Evolutionary conservation across 148 eudicot species (phyloP), one percentile per base, ranked within the genome.

Genomic region (Tetragonia tetragonoides): DNA sequence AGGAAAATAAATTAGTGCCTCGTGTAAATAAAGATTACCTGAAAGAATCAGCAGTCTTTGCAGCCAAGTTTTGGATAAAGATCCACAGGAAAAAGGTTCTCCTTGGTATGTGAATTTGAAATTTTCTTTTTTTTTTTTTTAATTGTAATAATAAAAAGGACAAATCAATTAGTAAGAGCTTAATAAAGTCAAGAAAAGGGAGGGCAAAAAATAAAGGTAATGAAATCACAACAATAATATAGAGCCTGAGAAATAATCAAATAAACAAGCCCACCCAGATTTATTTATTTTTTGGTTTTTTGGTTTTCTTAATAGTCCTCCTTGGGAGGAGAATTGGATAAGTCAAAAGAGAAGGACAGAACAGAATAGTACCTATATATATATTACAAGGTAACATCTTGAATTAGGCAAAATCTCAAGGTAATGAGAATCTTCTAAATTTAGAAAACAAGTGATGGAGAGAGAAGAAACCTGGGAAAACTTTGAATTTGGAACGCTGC

Each of bases 341-440:
- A 39, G 81, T 70, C 82, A 83, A 87, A 83, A 82, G 76, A 72
- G 70, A 54, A 44, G 47, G 74, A 74, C 16, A 83, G 12, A 57
- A 72, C 23, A 66, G 38, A 81, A 20, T 69, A 41, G 9, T 46
- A 68, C 3, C 15, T 34, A n/a, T 71, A 74, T 34, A n/a, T 71
- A 74, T 73, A 74, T 78, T 77, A 81, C 60, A 72, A 72, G 72
- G 66, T 28, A 65, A 78, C 12, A 41, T 62, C 70, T 69, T 44
- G 65, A 84, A 74, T 81, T 49, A 62, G 80, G 68, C 28, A 72
- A 83, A 68, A 67, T 66, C 37, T 5, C 34, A 61, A 51, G 78
- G 74, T 63, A 11, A 74, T 82, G 24, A 57, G n/a, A 34, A 37
- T 28, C 47, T 54, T 54, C 83, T 75, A 74, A 62, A 67, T 84